phyloP scores from a whole-genome alignment of 768 basidiomycete genomes.

The Tremella fuciformis region DNA sequence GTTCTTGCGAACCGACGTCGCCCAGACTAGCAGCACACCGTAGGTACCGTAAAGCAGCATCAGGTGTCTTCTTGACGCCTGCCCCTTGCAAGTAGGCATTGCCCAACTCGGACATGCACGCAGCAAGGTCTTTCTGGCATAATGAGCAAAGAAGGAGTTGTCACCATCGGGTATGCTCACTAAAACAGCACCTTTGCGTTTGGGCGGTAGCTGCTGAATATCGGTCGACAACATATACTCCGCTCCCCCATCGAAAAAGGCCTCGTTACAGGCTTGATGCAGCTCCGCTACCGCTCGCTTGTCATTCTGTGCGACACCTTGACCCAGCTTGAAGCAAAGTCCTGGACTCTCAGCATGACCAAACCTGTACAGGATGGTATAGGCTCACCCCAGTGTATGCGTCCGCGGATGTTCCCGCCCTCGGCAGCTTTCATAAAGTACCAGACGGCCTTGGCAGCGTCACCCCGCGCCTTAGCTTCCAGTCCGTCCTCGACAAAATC shows the following conservation, averaged over 20 bases:
- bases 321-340: slow-evolving; percentile 45
- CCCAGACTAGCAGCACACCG: slow-evolving; percentile 45
- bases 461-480: slow-evolving; percentile 41
- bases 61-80: slow-evolving; percentile 46
- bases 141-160: slow-evolving; percentile 8
- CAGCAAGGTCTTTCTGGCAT: slow-evolving; percentile 38
- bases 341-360: slow-evolving; percentile 18
- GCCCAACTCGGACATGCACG: slow-evolving; percentile 49
- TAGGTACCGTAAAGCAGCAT: slow-evolving; percentile 44
- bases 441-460: slow-evolving; percentile 46
- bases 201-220: slow-evolving; percentile 22
- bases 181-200: slow-evolving; percentile 27
- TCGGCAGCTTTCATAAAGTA: slow-evolving; percentile 50
- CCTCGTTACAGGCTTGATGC: slow-evolving; percentile 42
- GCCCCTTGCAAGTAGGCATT: slow-evolving; percentile 49
- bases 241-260: slow-evolving; percentile 21
- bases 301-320: slow-evolving; percentile 47
- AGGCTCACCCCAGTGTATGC: slow-evolving; percentile 47
- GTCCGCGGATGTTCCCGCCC: slow-evolving; percentile 43
- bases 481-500: slow-evolving; percentile 41
- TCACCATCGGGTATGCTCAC: slow-evolving; percentile 25
- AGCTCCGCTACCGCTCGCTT: slow-evolving; percentile 43
- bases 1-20: slow-evolving; percentile 49
- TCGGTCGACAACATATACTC: slow-evolving; percentile 24
- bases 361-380: not conserved